These are phyloP conservation scores for Podospora pseudocomata DNA, from an alignment of 495 filamentous ascomycete species.

Conservation along the genomic window DNA sequence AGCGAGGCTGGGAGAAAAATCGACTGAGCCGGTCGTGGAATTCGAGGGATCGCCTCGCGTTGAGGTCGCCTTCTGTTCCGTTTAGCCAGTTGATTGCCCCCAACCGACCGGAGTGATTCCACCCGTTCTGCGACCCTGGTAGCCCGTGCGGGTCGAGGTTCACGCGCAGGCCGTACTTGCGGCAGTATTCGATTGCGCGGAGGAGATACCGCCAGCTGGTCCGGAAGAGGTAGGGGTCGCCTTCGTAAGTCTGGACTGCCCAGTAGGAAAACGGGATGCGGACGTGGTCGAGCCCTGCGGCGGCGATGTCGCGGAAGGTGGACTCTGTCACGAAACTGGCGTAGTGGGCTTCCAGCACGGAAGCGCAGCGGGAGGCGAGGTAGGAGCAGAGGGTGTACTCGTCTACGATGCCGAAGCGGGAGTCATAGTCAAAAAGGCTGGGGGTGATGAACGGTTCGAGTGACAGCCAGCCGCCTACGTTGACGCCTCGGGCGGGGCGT, in stretches of 20 bases:
- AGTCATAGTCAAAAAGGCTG: slow-evolving; percentile 76
- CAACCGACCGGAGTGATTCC: slow-evolving; percentile 80
- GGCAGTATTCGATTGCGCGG: slow-evolving; percentile 84
- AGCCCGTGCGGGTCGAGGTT: slow-evolving; percentile 90
- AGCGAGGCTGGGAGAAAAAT: slow-evolving; percentile 82
- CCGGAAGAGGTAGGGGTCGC: slow-evolving; percentile 82
- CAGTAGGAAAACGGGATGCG: slow-evolving; percentile 95
- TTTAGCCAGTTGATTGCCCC: slow-evolving; percentile 74
- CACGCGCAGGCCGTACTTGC: slow-evolving; percentile 89
- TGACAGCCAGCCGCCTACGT: slow-evolving; percentile 90
- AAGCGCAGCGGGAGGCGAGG: slow-evolving; percentile 59
- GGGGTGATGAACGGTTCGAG: slow-evolving; percentile 95
- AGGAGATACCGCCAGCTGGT: slow-evolving; percentile 93
- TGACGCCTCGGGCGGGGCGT: slow-evolving; percentile 81
- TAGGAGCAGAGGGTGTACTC: slow-evolving; percentile 75
- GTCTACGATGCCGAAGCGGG: slow-evolving; percentile 66
- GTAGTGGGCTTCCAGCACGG: slow-evolving; percentile 83
- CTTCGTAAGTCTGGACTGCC: slow-evolving; percentile 81
- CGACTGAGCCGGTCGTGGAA: slow-evolving; percentile 73
- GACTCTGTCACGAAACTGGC: slow-evolving; percentile 77
- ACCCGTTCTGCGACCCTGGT: slow-evolving; percentile 83
- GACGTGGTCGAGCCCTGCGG: slow-evolving; percentile 92
- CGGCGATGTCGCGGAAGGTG: slow-evolving; percentile 77
- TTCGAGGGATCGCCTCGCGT: slow-evolving; percentile 73
- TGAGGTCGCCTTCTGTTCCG: slow-evolving; percentile 63